These are phyloP conservation scores for Hypomontagnella monticulosa DNA, from an alignment of 495 filamentous ascomycete genomes.

Conservation along the genomic window DNA sequence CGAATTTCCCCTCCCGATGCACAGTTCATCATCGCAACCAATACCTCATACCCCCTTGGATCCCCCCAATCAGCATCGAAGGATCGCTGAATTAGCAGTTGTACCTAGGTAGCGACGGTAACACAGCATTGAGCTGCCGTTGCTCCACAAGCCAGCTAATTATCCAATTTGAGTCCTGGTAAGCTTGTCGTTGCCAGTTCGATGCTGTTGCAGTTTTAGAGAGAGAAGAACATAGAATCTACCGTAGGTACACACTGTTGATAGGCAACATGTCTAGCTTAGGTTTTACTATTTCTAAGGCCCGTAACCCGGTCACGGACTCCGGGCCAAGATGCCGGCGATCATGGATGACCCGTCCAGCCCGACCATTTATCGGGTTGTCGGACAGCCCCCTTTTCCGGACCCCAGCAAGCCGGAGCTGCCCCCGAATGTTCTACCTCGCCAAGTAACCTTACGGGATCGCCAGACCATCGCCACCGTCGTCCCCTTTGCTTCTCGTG, in stretches of 20 bases:
- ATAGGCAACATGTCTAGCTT: slow-evolving; percentile 37
- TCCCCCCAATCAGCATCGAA: slow-evolving; percentile 33
- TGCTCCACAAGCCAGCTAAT: slow-evolving; percentile 11
- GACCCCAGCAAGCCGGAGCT: slow-evolving; percentile 67
- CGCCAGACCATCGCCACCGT: slow-evolving; percentile 90
- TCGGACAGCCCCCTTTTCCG: slow-evolving; percentile 71
- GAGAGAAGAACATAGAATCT: neutral
- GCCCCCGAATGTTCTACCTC: slow-evolving; percentile 74
- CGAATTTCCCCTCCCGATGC: slow-evolving; percentile 45
- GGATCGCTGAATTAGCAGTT: neutral
- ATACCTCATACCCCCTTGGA: slow-evolving; percentile 28
- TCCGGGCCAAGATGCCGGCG: slow-evolving; percentile 74
- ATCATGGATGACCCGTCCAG: slow-evolving; percentile 82
- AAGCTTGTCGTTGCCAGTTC: slow-evolving; percentile 21
- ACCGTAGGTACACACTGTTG: slow-evolving; percentile 28
- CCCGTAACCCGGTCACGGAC: neutral
- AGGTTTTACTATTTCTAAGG: slow-evolving; percentile 10
- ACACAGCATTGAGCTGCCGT: slow-evolving; percentile 29
- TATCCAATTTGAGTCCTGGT: slow-evolving; percentile 22
- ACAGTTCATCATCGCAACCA: slow-evolving; percentile 38
- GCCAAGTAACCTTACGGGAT: slow-evolving; percentile 89
- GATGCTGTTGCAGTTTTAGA: neutral
- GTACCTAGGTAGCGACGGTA: slow-evolving; percentile 24
- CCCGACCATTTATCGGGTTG: slow-evolving; percentile 68
- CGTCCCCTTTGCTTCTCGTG: slow-evolving; percentile 80